A percentile compares a stretch with the other conserved stretches of the same genome.
phyloP scores from a whole-genome alignment of 495 filamentous ascomycete genomes.

The Xylaria flabelliformis region DNA sequence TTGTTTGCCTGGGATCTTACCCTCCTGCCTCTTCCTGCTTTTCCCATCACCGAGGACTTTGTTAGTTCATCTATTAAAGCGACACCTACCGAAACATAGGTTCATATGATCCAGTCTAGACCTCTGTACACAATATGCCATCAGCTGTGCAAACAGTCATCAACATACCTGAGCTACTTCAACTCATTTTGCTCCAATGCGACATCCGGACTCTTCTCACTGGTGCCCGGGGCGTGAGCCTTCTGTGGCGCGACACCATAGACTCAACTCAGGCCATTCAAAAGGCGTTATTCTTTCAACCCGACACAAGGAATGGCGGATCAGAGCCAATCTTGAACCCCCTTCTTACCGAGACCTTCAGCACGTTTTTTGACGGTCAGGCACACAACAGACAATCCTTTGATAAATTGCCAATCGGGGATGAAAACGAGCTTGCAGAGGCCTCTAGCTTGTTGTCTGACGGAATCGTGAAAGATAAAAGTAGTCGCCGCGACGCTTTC shows the following conservation, averaged over 20 bases:
- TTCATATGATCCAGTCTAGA: not conserved
- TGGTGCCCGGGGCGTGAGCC: not conserved
- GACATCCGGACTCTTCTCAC: conserved; percentile 2
- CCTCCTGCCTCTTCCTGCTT: too few species aligned
- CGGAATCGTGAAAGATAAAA: too few species aligned
- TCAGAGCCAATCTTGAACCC: not conserved
- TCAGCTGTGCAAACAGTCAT: not conserved
- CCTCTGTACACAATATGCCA: not conserved
- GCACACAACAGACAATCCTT: not conserved
- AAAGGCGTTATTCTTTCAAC: conserved; percentile 1
- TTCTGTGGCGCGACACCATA: not conserved
- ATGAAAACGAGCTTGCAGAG: too few species aligned
- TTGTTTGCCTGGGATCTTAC: too few species aligned
- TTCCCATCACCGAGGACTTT: not conserved
- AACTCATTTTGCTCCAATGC: not conserved
- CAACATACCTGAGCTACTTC: not conserved
- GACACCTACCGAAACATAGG: not conserved
- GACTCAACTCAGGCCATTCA: not conserved
- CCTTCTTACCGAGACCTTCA: not conserved
- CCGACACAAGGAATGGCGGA: not conserved
- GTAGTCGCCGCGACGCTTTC: not conserved
- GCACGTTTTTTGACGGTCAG: not conserved
- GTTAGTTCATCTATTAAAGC: not conserved
- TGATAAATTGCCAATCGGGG: not conserved
- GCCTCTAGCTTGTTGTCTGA: too few species aligned